Base-by-base conservation (phyloP, 2,329 filamentous ascomycete species). In the Sphaerulina populicola region DNA sequence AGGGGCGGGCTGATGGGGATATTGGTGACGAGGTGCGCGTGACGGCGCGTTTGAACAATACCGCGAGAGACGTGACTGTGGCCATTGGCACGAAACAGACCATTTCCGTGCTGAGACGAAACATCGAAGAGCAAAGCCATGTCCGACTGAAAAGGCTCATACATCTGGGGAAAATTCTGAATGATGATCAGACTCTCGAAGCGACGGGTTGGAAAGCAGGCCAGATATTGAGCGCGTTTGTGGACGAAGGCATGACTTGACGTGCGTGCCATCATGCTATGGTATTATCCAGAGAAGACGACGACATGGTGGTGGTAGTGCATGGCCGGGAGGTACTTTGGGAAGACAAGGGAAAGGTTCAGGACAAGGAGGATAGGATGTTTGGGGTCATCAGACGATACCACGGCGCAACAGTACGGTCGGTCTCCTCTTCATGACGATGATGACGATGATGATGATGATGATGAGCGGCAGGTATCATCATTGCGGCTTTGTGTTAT, bases 101-200 rank as follows among this genome's bases (percentile, higher is more conserved):
- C n/a, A 81, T 91, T 8, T 74, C 78, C 15, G 76, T 73, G 37
- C 65, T 94, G 30, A 73, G 80, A 2, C 75, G 76, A 55, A 82
- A 77, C 62, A 72, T 94, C 33, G 75, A 77, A 15, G 77, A 82
- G 41, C 77, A 84, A 63, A 77, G 79, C 29, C 74, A 74, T 59
- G 85, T 45, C 88, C 72, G 68, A 55, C 78, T 75, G 43, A 73
- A 95, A 45, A 80, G 81, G 48, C 78, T 95, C 53, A 83, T 81
- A 15, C 94, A 94, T 66, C 77, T 93, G 68, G 90, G 90, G 59
- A 88, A 82, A 65, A 79, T 90, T 45, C 76, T 95, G 41, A 81
- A 82, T 57, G 86, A 91, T 57, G 75, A 76, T 48, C 66, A 78
- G 15, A 76, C 83, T 0, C 72, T 95, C 14, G 68, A 74, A 40